Percentiles rank a stretch among this genome's conserved stretches.
These are phyloP conservation scores for Paspalum notatum DNA, from an alignment of 176 grass and related monocot genomes.

Conservation along the genomic window DNA sequence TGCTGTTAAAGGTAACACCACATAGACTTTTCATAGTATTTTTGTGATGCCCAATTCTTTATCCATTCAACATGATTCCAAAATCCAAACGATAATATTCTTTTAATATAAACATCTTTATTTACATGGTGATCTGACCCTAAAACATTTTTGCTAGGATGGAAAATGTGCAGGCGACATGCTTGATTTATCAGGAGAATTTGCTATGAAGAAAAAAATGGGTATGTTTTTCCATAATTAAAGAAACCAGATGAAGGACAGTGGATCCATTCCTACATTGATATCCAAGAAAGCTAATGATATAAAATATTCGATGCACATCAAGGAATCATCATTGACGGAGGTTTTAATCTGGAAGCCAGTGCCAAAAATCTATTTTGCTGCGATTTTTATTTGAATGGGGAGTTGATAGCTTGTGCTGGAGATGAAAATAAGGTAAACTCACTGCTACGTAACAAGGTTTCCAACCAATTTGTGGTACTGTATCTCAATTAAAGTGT, in stretches of 20 bases:
- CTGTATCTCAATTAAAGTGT: no score
- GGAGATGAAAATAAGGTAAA: conserved; percentile 61
- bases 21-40: background rate
- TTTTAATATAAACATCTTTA: background rate
- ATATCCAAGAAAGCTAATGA: background rate
- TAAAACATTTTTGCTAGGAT: background rate
- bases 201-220: background rate
- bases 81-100: background rate
- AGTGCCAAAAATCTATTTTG: conserved; percentile 44
- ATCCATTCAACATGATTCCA: background rate
- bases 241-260: background rate
- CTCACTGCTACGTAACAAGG: no score
- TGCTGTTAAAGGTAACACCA: background rate
- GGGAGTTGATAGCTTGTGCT: conserved; percentile 49
- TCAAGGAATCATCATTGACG: conserved; percentile 13
- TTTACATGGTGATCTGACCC: background rate
- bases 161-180: background rate
- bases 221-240: background rate
- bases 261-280: background rate
- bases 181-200: conserved; percentile 5
- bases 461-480: no score
- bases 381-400: conserved; percentile 58
- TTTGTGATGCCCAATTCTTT: background rate
- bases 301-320: background rate
- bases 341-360: conserved; percentile 2